Conservation (phyloP, 2,329 filamentous ascomycete genomes). For the Nigrospora sphaerica region DNA sequence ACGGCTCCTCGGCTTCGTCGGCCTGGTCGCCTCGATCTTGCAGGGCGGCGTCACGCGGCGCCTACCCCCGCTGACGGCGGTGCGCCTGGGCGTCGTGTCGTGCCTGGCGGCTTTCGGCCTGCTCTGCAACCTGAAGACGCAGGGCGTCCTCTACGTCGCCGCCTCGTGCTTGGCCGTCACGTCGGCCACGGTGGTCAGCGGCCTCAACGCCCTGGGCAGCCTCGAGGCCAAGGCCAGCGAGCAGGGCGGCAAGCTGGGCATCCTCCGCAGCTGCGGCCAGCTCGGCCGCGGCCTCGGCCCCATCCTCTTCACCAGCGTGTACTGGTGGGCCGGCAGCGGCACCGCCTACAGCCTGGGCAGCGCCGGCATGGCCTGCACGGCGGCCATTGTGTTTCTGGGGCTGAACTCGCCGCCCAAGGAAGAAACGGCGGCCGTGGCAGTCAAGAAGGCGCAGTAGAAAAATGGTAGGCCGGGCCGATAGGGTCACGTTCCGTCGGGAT, state of each 20-base stretch:
- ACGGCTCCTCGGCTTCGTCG: slow-evolving; percentile 81
- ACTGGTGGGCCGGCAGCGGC: slow-evolving; percentile 96
- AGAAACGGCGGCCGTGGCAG: not conserved
- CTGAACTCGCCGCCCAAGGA: slow-evolving; percentile 53
- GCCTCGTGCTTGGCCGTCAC: slow-evolving; percentile 82
- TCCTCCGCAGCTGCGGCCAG: slow-evolving; percentile 77
- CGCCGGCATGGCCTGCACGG: slow-evolving; percentile 70
- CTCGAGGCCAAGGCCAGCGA: slow-evolving; percentile 79
- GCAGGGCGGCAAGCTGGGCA: slow-evolving; percentile 78
- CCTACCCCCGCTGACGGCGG: slow-evolving; percentile 70
- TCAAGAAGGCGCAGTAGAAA: slow-evolving; percentile 1
- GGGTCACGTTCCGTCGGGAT: no score
- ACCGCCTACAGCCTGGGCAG: slow-evolving; percentile 78
- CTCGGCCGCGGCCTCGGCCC: slow-evolving; percentile 82
- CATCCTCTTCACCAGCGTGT: slow-evolving; percentile 84
- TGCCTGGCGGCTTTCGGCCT: slow-evolving; percentile 77
- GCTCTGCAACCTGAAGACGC: slow-evolving; percentile 61
- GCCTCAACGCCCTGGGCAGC: slow-evolving; percentile 83
- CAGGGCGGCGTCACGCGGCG: slow-evolving; percentile 88
- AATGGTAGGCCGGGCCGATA: no score
- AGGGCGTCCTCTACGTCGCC: slow-evolving; percentile 69
- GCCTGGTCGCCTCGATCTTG: slow-evolving; percentile 82
- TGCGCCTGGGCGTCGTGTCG: slow-evolving; percentile 70
- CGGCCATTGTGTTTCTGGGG: slow-evolving; percentile 60
- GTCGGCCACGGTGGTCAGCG: slow-evolving; percentile 89